Percentiles rank a stretch among this genome's conserved stretches.
Conservation (phyloP, 2,329 filamentous ascomycete genomes). For the Aspergillus sp. region DNA sequence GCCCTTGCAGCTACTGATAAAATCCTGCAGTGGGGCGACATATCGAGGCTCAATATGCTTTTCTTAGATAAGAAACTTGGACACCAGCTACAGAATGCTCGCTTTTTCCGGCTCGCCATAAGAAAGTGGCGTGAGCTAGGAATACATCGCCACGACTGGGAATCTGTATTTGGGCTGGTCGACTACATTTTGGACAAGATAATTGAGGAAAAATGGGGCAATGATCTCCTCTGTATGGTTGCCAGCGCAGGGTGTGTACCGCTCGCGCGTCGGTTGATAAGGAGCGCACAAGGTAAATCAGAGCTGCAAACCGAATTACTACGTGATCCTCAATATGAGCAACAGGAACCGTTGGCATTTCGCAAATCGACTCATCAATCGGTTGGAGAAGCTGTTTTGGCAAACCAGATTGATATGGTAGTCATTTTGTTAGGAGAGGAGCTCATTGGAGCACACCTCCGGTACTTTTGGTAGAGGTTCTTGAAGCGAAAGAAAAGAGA, state of each 20-base stretch:
- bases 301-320: background rate
- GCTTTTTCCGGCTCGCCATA: slow-evolving; percentile 13
- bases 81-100: slow-evolving; percentile 18
- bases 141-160: slow-evolving; percentile 5
- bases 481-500: no score
- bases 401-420: background rate
- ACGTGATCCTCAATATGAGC: background rate
- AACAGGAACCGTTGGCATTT: background rate
- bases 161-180: slow-evolving; percentile 15
- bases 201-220: no score
- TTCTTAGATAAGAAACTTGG: slow-evolving; percentile 17
- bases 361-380: background rate
- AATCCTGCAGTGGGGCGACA: slow-evolving; percentile 28
- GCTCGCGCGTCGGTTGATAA: no score
- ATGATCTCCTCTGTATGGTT: no score
- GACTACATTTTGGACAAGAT: slow-evolving; percentile 16
- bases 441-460: slow-evolving; percentile 13
- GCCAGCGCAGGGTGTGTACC: no score
- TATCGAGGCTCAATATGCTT: slow-evolving; percentile 22
- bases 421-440: slow-evolving; percentile 9
- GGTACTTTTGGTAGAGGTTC: no score
- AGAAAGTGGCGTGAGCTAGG: slow-evolving; percentile 8
- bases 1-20: slow-evolving; percentile 25
- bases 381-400: background rate
- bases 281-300: slow-evolving; percentile 7